A percentile compares a stretch with the other conserved stretches of the same genome.
phyloP scores from a whole-genome alignment of 306 rosid species.

The Arachis stenosperma region DNA sequence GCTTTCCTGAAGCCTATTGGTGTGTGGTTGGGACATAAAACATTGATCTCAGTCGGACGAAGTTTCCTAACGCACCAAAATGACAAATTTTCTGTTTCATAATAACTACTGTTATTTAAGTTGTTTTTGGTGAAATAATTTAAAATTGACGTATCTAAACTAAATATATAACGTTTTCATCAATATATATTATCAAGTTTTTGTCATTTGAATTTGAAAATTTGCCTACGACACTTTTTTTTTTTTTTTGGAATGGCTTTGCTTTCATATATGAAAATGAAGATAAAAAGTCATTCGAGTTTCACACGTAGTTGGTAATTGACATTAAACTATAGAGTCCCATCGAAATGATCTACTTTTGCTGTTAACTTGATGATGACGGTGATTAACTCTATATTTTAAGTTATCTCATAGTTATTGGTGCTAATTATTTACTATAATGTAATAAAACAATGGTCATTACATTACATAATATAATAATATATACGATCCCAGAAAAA shows the following conservation, averaged over 20 bases:
- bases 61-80: too few relatives aligned
- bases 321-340: slow-evolving; percentile 34
- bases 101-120: too few relatives aligned
- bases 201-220: slow-evolving; percentile 30
- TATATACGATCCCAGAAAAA: neutral
- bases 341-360: slow-evolving; percentile 42
- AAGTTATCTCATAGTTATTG: slow-evolving; percentile 28
- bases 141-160: too few relatives aligned
- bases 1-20: too few relatives aligned
- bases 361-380: slow-evolving; percentile 1
- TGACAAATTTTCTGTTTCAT: too few relatives aligned
- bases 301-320: slow-evolving; percentile 39
- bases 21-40: too few relatives aligned
- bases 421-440: neutral
- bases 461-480: neutral
- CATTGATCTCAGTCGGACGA: too few relatives aligned
- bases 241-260: slow-evolving; percentile 7
- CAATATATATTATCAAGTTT: neutral
- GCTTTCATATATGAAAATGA: neutral
- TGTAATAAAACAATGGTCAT: neutral
- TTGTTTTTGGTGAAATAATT: too few relatives aligned
- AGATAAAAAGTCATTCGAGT: slow-evolving; percentile 18
- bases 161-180: too few relatives aligned
- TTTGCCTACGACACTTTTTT: neutral
- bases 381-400: slow-evolving; percentile 36